phyloP scores from a whole-genome alignment of 2,329 filamentous ascomycete genomes.

The Pseudocercospora pini-densiflorae region DNA sequence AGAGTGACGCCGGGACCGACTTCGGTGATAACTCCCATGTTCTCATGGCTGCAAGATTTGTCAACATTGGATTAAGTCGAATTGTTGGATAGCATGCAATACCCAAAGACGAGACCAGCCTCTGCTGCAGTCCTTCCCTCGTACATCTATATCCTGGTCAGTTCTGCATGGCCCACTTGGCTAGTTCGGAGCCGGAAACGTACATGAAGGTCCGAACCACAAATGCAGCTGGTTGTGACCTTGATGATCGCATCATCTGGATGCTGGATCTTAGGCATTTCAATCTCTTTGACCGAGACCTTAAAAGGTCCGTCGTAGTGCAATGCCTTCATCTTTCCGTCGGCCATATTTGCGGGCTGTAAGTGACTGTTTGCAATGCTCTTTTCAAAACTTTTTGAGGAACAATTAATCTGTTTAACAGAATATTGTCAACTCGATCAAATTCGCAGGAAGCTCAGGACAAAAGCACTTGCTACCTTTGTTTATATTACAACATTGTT shows the following conservation, averaged over 20 bases:
- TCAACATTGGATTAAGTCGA: neutral
- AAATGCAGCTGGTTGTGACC: slow-evolving; percentile 63
- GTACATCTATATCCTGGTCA: slow-evolving; percentile 59
- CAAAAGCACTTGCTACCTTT: neutral
- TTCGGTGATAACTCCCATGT: slow-evolving; percentile 47
- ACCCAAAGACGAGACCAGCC: slow-evolving; percentile 56
- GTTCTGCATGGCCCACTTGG: neutral
- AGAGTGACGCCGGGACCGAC: slow-evolving; percentile 63
- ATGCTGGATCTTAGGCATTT: slow-evolving; percentile 63
- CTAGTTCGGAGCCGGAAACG: slow-evolving; percentile 9
- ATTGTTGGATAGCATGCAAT: slow-evolving; percentile 48
- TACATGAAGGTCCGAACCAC: slow-evolving; percentile 41
- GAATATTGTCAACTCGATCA: neutral
- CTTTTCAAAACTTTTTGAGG: neutral
- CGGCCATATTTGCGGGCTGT: slow-evolving; percentile 5
- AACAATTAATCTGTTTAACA: neutral
- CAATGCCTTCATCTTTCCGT: slow-evolving; percentile 61
- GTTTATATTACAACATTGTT: neutral
- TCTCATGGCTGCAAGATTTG: slow-evolving; percentile 48
- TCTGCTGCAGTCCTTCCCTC: slow-evolving; percentile 68
- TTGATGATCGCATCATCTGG: slow-evolving; percentile 69
- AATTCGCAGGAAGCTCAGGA: neutral
- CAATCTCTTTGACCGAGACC: slow-evolving; percentile 64
- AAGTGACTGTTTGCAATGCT: neutral
- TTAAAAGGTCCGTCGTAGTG: slow-evolving; percentile 66